These are phyloP conservation scores for Saccharomyces hybrid DNA, from an alignment of 1,139 yeast genomes.

Conservation along the genomic window DNA sequence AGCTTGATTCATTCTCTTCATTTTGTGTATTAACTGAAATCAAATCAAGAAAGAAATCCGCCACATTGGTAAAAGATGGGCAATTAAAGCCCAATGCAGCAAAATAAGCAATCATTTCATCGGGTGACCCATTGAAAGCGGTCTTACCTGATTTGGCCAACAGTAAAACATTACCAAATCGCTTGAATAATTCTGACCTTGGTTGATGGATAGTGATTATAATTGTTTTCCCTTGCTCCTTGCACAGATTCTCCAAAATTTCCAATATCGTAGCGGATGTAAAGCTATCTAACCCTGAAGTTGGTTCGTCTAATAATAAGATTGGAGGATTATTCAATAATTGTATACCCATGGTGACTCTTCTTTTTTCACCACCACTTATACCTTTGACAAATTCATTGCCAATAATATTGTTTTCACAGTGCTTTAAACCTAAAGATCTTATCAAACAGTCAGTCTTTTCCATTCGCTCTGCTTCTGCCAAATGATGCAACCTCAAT, in stretches of 20 bases:
- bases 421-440: slow-evolving; percentile 65
- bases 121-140: slow-evolving; percentile 51
- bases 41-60: slow-evolving; percentile 69
- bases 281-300: slow-evolving; percentile 79
- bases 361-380: slow-evolving; percentile 80
- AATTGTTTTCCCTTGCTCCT: slow-evolving; percentile 56
- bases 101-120: slow-evolving; percentile 41
- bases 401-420: slow-evolving; percentile 73
- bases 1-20: slow-evolving; percentile 19
- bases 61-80: slow-evolving; percentile 57
- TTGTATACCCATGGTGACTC: slow-evolving; percentile 78
- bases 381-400: slow-evolving; percentile 66
- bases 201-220: slow-evolving; percentile 85
- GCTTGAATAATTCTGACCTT: slow-evolving; percentile 51
- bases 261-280: slow-evolving; percentile 66
- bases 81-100: slow-evolving; percentile 45
- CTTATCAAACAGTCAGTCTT: no score
- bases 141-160: slow-evolving; percentile 68
- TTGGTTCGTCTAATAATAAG: slow-evolving; percentile 75
- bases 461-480: no score
- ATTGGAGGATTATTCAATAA: slow-evolving; percentile 72
- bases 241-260: slow-evolving; percentile 51
- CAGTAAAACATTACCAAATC: slow-evolving; percentile 60
- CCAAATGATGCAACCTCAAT: slow-evolving; percentile 45
- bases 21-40: slow-evolving; percentile 41